Conservation (phyloP, 192 early-diverging fungal genomes). For the Spinellus fusiger region DNA sequence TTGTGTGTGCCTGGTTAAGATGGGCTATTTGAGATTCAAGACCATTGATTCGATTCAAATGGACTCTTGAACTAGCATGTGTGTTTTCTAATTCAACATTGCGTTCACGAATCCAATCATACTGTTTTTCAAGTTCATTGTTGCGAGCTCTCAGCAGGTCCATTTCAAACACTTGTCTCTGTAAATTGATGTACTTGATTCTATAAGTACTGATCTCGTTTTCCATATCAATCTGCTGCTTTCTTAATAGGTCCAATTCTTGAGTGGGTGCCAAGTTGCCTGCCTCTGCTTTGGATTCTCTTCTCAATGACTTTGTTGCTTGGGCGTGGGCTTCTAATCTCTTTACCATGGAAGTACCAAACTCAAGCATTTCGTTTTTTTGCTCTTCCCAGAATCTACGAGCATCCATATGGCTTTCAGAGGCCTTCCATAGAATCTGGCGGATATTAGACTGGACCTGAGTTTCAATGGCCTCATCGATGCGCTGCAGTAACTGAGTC, state of each 20-base stretch:
- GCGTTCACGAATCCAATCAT: background rate
- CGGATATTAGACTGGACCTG: slow-evolving; percentile 10
- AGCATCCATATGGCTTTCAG: slow-evolving; percentile 13
- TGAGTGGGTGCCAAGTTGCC: background rate
- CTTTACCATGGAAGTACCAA: background rate
- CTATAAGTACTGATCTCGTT: slow-evolving; percentile 3
- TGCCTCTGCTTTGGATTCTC: background rate
- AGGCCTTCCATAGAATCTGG: slow-evolving; percentile 13
- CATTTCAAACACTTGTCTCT: slow-evolving; percentile 7
- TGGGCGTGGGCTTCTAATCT: background rate
- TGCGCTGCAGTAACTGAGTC: slow-evolving; percentile 1
- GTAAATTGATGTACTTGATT: background rate
- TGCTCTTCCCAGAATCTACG: slow-evolving; percentile 16
- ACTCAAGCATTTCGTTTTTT: slow-evolving; percentile 14
- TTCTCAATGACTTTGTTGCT: background rate
- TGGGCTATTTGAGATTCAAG: background rate
- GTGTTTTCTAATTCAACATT: background rate
- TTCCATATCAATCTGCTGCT: background rate
- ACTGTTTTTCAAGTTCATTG: slow-evolving; percentile 5
- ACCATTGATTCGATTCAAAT: background rate
- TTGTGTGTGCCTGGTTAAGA: background rate
- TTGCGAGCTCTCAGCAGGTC: slow-evolving; percentile 4
- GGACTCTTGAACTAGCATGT: background rate
- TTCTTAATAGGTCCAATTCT: background rate
- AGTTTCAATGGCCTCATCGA: slow-evolving; percentile 8